A percentile compares a stretch with the other conserved stretches of the same genome.
These are phyloP conservation scores for Neurospora sp. DNA, from an alignment of 495 filamentous ascomycete species.

Conservation along the genomic window DNA sequence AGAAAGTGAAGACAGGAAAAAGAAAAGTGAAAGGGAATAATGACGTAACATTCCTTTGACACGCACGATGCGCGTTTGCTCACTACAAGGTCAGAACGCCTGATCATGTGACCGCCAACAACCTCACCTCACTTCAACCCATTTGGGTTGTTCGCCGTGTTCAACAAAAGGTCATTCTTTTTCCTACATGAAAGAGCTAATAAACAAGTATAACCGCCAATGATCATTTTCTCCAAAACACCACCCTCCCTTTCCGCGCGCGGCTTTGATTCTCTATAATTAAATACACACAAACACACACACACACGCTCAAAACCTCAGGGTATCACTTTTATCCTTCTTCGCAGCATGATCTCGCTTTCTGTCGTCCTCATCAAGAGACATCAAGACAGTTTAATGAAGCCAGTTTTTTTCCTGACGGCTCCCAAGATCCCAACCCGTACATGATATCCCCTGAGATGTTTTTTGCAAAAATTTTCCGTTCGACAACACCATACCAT, in stretches of 20 bases:
- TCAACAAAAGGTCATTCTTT: not conserved
- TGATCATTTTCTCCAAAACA: not conserved
- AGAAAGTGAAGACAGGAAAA: not conserved
- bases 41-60: not conserved
- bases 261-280: not conserved
- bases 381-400: not conserved
- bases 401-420: not conserved
- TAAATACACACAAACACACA: not conserved
- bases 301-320: not conserved
- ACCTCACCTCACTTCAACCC: not conserved
- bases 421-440: not conserved
- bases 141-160: not conserved
- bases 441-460: not conserved
- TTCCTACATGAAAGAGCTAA: not conserved
- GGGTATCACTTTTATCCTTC: not conserved
- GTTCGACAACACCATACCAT: not conserved
- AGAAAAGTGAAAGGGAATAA: not conserved
- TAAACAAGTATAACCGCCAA: not conserved
- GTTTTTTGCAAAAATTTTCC: not conserved
- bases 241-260: not conserved
- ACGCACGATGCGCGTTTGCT: not conserved
- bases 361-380: not conserved
- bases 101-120: slow-evolving; percentile 14
- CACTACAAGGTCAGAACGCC: slow-evolving; percentile 4
- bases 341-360: not conserved